Percentiles rank a stretch among this genome's conserved stretches.
Evolutionary conservation across 768 basidiomycete species (phyloP).

Genomic region (Mycena epipterygia): DNA sequence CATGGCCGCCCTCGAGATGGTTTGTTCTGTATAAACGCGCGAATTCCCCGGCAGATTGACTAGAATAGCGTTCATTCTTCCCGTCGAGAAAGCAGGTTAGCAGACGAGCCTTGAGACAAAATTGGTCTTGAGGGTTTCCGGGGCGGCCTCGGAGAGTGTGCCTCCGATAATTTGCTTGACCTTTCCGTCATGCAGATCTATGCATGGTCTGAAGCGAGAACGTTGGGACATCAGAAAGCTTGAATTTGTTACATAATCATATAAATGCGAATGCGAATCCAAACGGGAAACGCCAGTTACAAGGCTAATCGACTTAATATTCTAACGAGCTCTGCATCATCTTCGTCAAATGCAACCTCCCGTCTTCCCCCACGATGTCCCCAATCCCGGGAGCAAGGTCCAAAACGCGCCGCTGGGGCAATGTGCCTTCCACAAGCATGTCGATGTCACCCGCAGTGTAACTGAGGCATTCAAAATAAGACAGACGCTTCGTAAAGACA

Average conservation of each 20-base stretch:
- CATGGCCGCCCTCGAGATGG: slow-evolving; percentile 87
- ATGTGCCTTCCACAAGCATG: slow-evolving; percentile 88
- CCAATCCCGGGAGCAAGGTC: slow-evolving; percentile 95
- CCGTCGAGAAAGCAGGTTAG: background rate
- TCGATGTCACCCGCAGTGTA: slow-evolving; percentile 77
- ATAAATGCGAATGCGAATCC: background rate
- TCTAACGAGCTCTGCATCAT: slow-evolving; percentile 87
- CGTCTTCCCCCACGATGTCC: slow-evolving; percentile 85
- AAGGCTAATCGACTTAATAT: slow-evolving; percentile 59
- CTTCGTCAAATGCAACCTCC: slow-evolving; percentile 81
- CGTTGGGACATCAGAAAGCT: slow-evolving; percentile 1
- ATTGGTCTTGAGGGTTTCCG: slow-evolving; percentile 82
- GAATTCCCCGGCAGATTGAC: slow-evolving; percentile 84
- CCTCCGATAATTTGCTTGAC: slow-evolving; percentile 99
- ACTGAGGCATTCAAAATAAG: slow-evolving; percentile 44
- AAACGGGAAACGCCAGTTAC: too few species aligned
- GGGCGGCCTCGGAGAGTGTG: slow-evolving; percentile 80
- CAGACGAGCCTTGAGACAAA: slow-evolving; percentile 86
- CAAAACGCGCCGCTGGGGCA: slow-evolving; percentile 93
- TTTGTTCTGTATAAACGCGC: slow-evolving; percentile 82
- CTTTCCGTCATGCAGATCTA: slow-evolving; percentile 94
- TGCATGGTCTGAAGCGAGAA: slow-evolving; percentile 76
- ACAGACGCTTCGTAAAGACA: background rate
- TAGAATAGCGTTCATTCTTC: slow-evolving; percentile 46
- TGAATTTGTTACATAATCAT: background rate